Base-by-base conservation (phyloP, 2,329 filamentous ascomycete genomes). In the Chalara sp. region DNA sequence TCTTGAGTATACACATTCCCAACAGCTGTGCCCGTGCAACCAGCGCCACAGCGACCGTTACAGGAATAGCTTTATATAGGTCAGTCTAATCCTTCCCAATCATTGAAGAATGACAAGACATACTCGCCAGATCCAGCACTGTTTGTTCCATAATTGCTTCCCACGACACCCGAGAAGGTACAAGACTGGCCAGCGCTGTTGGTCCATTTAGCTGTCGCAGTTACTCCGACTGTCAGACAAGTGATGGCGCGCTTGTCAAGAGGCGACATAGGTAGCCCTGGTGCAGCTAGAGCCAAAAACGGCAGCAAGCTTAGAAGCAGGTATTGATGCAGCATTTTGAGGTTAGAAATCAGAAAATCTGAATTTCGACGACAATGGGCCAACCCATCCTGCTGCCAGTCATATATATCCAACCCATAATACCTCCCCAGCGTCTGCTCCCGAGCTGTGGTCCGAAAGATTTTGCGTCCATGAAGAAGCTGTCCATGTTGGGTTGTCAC, bases 1-100 rank as follows among this genome's bases (percentile, higher is more conserved):
- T 76, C 71, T 53, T 75, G 74, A 0, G 73, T 76, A 51, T 76
- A 76, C 4, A 63, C 71, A 33, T 75, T 74, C 3, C 74, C 74
- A 6, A 76, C 1, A 1, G 71, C 65, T 5, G 61, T 45, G 5
- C 74, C 73, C 1, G 60, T 65, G 46, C 74, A 76, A 0, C 72
- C 73, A 7, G 68, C 70, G 30, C 74, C 74, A 33, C 74, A 76
- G 32, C 73, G 66, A 1, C 73, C 73, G 48, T 75, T 76, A 50
- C 73, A 76, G 6, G 69, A 72, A 44, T 76, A 76, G 28, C 74
- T 76, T 28, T 49, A 13, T 30, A 33, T 44, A 37, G 2, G 35
- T n/a, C n/a, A 37, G 35, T 37, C 21, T 21, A 21, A 21, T 21
- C 3, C 21, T 21, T 21, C 21, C 21, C 28, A 30, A 40, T 44